Evolutionary conservation across 1,139 yeast genomes (phyloP).

Genomic region (Yamadazyma spencermartinsiae): DNA sequence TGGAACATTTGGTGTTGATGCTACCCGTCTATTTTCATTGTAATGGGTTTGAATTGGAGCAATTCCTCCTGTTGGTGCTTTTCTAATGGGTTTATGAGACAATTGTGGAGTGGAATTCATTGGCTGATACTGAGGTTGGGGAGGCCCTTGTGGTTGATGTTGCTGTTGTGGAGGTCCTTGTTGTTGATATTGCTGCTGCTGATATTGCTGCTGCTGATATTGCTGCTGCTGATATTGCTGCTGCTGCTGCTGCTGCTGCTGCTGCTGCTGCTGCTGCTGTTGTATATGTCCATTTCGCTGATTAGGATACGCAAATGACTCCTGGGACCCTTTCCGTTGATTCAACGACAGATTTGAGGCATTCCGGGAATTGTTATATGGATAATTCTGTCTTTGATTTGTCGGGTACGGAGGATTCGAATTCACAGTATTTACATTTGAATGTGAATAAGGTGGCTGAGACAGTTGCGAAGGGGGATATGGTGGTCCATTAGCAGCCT

Average conservation of each 20-base stretch:
- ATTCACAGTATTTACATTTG: not conserved
- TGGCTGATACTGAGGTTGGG: conserved; percentile 6
- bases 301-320: conserved; percentile 5
- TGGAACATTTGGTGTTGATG: conserved; percentile 26
- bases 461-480: conserved; percentile 2
- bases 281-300: conserved; percentile 6
- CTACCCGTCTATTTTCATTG: conserved; percentile 23
- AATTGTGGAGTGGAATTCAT: conserved; percentile 1
- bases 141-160: conserved; percentile 7
- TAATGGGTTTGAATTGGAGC: conserved; percentile 23
- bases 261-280: conserved; percentile 6
- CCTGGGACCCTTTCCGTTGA: conserved; percentile 9
- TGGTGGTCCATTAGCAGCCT: conserved; percentile 1
- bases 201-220: conserved; percentile 9
- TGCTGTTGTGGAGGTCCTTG: conserved; percentile 2
- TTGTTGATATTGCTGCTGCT: conserved; percentile 5
- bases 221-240: conserved; percentile 7
- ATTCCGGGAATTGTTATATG: conserved; percentile 8
- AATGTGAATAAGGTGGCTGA: not conserved
- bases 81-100: conserved; percentile 10
- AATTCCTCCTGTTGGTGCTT: conserved; percentile 13
- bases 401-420: conserved; percentile 4
- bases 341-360: conserved; percentile 15
- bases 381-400: conserved; percentile 2
- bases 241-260: conserved; percentile 8